These are phyloP conservation scores for Hypomontagnella submonticulosa DNA, from an alignment of 495 filamentous ascomycete genomes.

Conservation along the genomic window DNA sequence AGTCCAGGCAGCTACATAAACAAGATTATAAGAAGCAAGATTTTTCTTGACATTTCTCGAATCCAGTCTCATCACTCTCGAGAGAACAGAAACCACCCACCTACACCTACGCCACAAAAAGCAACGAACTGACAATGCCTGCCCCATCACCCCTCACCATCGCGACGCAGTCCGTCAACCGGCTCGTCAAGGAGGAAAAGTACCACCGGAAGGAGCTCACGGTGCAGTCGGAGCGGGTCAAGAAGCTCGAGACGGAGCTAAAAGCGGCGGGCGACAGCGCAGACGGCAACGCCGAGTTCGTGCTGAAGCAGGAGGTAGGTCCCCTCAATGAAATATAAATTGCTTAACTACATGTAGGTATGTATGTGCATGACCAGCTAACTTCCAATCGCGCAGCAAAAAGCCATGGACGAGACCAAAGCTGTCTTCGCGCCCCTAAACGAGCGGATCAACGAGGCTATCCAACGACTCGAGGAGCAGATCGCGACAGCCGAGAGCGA, in stretches of 20 bases:
- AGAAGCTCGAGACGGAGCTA: constrained; percentile 70
- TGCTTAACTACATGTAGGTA: too few species aligned
- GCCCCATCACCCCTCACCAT: constrained; percentile 78
- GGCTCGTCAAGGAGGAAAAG: constrained; percentile 89
- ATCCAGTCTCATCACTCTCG: background rate
- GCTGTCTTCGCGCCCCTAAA: constrained; percentile 77
- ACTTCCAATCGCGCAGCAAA: constrained; percentile 63
- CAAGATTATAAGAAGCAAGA: constrained; percentile 11
- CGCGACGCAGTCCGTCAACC: constrained; percentile 75
- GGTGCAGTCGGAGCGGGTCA: constrained; percentile 75
- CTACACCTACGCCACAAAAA: constrained; percentile 10
- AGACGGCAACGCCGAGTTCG: constrained; percentile 75
- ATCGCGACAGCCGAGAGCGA: constrained; percentile 65
- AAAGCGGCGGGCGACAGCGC: constrained; percentile 49
- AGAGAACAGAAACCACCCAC: background rate
- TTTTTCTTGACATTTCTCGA: background rate
- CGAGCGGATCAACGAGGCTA: constrained; percentile 71
- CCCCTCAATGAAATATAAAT: too few species aligned
- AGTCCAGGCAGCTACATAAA: constrained; percentile 39
- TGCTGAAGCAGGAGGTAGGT: constrained; percentile 84
- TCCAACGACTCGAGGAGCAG: constrained; percentile 73
- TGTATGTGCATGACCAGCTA: background rate
- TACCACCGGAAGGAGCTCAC: constrained; percentile 87
- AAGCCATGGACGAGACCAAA: constrained; percentile 83
- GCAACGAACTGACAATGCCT: constrained; percentile 64